Conservation (phyloP, 495 filamentous ascomycete species). For the Talaromyces wortmannii region DNA sequence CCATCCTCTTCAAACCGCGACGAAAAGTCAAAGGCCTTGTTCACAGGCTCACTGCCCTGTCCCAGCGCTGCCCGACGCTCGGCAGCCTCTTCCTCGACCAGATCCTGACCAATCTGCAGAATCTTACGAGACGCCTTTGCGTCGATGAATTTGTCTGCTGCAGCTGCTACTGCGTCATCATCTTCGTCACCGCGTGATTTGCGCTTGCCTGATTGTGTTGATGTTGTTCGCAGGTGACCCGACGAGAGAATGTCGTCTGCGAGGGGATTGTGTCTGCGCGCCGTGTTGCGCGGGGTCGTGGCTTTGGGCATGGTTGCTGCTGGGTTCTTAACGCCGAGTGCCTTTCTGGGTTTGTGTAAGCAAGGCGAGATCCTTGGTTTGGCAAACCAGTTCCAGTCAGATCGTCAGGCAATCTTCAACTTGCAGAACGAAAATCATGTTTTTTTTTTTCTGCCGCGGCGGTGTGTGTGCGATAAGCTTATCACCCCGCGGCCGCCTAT, state of each 20-base stretch:
- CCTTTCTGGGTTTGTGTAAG: too few species aligned
- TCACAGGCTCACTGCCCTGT: slow-evolving; percentile 24
- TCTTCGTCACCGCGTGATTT: slow-evolving; percentile 44
- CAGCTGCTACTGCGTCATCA: slow-evolving; percentile 36
- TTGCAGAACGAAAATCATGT: background rate
- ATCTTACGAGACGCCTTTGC: slow-evolving; percentile 83
- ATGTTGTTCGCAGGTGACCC: slow-evolving; percentile 50
- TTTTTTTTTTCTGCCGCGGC: slow-evolving; percentile 7
- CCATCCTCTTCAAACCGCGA: slow-evolving; percentile 50
- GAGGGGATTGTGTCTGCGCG: slow-evolving; percentile 61
- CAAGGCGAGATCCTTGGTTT: background rate
- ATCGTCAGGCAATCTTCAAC: background rate
- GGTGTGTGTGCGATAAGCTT: slow-evolving; percentile 5
- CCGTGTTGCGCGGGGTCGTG: slow-evolving; percentile 24
- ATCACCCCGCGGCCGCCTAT: background rate
- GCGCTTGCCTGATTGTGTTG: slow-evolving; percentile 49
- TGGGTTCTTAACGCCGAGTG: background rate
- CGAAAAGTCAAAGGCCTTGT: slow-evolving; percentile 60
- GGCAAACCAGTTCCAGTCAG: background rate
- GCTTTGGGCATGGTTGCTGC: slow-evolving; percentile 37
- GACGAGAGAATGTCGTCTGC: slow-evolving; percentile 64
- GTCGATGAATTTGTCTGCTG: slow-evolving; percentile 64
- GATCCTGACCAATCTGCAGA: slow-evolving; percentile 73
- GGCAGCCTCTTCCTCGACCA: slow-evolving; percentile 67
- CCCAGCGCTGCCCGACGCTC: slow-evolving; percentile 30